Base-by-base conservation (phyloP, 2,329 filamentous ascomycete species). In the Clonostachys sp. region DNA sequence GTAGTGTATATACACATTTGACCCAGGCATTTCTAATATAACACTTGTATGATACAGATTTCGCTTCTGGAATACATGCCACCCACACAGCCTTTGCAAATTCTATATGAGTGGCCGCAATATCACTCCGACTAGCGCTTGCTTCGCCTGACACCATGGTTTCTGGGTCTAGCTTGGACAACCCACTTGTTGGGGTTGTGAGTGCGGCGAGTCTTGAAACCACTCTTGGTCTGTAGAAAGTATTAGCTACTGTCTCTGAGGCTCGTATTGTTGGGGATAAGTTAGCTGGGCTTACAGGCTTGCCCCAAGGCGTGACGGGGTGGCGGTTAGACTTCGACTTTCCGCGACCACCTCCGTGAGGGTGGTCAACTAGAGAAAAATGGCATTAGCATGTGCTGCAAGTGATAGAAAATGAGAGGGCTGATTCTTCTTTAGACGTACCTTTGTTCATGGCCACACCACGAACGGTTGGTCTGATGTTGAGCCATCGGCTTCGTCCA, bases 261-360 rank as follows among this genome's bases (percentile, higher is more conserved):
- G 36, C 14, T 39, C 36, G 17, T 39, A 8, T 8, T n/a, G 36
- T n/a, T 18, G 14, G 36, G 36, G 36, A 39, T n/a, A 39, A 39
- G 12, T 7, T 5, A 35, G 41, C 30, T 52, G 38, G 55, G 82
- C 89, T 73, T 86, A 95, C 91, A 63, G 90, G 92, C 64, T 84
- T 86, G 65, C 95, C 94, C 94, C 95, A 99, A 50, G 94, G 94
- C 72, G 90, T 96, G 59, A 94, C 90, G 34, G 95, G 94, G 64
- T 95, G 80, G 51, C 91, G 84, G 65, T 96, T 96, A 83, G 94
- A 91, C 89, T 99, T 99, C 49, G 91, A 96, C 75, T 99, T 99
- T 75, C 94, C 94, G 78, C 95, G 84, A 71, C 94, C 94, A 87
- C 94, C 94, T 81, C 94, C 94, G 68, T 99, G 94, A 62, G 94